Evolutionary conservation across 768 basidiomycete species (phyloP).

Genomic region (Agaricus sinodeliciosus): DNA sequence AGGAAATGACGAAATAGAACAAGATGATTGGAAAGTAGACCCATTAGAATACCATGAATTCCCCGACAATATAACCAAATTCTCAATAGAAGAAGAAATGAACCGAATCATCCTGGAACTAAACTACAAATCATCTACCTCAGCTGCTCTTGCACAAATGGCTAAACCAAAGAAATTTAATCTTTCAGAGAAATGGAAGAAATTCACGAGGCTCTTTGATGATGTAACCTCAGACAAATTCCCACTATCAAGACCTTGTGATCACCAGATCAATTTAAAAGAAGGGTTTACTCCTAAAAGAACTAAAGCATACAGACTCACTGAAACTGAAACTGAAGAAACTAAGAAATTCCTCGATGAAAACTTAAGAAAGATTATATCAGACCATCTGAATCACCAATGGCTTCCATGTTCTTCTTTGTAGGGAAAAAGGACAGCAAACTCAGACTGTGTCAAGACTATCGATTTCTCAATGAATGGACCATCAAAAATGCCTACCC

Average conservation of each 20-base stretch:
- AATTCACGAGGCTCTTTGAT: not conserved
- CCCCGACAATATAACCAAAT: not conserved
- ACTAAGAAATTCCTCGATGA: too few species aligned
- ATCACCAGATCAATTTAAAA: conserved; percentile 10
- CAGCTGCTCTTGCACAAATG: not conserved
- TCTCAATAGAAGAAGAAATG: too few species aligned
- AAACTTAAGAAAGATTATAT: conserved; percentile 14
- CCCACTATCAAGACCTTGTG: not conserved
- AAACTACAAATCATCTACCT: too few species aligned
- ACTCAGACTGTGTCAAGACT: conserved; percentile 27
- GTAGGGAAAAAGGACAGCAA: conserved; percentile 18
- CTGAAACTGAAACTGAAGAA: not conserved
- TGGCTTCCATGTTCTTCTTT: conserved; percentile 21
- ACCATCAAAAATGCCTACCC: conserved; percentile 30
- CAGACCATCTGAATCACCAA: conserved; percentile 15
- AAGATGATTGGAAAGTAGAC: not conserved
- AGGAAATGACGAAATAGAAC: not conserved
- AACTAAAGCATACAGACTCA: conserved; percentile 14
- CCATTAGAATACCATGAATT: not conserved
- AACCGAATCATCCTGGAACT: too few species aligned
- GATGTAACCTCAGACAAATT: not conserved
- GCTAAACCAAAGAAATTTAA: not conserved
- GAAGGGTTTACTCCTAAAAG: conserved; percentile 19
- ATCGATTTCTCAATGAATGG: conserved; percentile 25
- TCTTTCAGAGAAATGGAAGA: not conserved